phyloP scores from a whole-genome alignment of 768 basidiomycete genomes.

The Jaapia argillacea region DNA sequence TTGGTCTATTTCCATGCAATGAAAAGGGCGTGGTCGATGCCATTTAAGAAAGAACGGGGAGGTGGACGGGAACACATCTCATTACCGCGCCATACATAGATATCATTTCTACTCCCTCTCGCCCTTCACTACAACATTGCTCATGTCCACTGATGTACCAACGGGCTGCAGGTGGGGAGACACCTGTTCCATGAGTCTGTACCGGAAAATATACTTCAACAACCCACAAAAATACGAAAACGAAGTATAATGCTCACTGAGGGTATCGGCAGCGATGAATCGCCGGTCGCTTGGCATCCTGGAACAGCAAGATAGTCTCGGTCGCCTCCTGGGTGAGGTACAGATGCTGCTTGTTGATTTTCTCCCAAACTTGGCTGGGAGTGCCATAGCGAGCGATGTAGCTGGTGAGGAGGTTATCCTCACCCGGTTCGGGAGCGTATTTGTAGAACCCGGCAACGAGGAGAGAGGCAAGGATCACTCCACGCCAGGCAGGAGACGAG shows the following conservation, averaged over 20 bases:
- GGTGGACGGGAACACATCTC: too few relatives aligned
- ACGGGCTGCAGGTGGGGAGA: conserved; percentile 56
- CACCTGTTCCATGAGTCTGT: conserved; percentile 19
- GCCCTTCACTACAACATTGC: conserved; percentile 24
- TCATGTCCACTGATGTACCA: conserved; percentile 32
- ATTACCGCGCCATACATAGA: neutral
- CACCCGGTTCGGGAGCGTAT: conserved; percentile 50
- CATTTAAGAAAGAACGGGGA: too few relatives aligned
- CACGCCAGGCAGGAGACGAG: conserved; percentile 56
- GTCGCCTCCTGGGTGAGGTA: conserved; percentile 32
- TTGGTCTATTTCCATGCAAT: too few relatives aligned
- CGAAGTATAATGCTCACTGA: conserved; percentile 59
- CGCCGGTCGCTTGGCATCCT: conserved; percentile 30
- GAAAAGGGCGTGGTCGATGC: too few relatives aligned
- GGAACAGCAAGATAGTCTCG: conserved; percentile 30
- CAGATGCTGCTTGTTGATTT: conserved; percentile 48
- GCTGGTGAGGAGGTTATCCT: conserved; percentile 55
- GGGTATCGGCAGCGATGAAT: conserved; percentile 63
- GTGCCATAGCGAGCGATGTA: conserved; percentile 53
- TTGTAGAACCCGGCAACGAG: conserved; percentile 51
- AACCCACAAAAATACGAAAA: neutral
- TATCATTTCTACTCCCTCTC: conserved; percentile 8
- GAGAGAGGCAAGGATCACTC: conserved; percentile 41
- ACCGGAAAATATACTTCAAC: neutral
- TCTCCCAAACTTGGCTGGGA: conserved; percentile 43